These are phyloP conservation scores for Triangularia verruculosa DNA, from an alignment of 2,329 filamentous ascomycete species.

Conservation along the genomic window DNA sequence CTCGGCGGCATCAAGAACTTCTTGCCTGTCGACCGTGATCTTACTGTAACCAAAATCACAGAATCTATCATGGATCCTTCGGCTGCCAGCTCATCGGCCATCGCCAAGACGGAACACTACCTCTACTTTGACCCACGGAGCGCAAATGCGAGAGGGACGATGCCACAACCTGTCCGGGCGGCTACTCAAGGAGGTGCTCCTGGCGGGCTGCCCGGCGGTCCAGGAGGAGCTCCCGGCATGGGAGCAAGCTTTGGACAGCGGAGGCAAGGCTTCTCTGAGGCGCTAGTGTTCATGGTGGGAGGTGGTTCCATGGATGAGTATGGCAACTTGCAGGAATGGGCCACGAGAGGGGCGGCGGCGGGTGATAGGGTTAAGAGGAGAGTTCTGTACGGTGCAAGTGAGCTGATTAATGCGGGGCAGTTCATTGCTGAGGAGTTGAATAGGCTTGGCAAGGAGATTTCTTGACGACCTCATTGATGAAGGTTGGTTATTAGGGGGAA, in stretches of 20 bases:
- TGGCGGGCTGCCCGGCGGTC: slow-evolving; percentile 46
- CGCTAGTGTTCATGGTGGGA: slow-evolving; percentile 90
- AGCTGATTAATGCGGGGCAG: slow-evolving; percentile 66
- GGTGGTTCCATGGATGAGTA: slow-evolving; percentile 99
- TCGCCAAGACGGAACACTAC: slow-evolving; percentile 94
- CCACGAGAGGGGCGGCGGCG: slow-evolving; percentile 61
- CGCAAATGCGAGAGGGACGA: slow-evolving; percentile 86
- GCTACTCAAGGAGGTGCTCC: slow-evolving; percentile 37
- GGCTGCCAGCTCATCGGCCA: slow-evolving; percentile 83
- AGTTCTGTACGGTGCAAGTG: slow-evolving; percentile 93
- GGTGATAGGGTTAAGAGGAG: slow-evolving; percentile 64
- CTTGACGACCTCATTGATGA: slow-evolving; percentile 14
- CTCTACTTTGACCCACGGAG: slow-evolving; percentile 96
- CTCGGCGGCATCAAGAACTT: slow-evolving; percentile 98
- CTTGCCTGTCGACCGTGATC: slow-evolving; percentile 89
- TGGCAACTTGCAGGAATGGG: slow-evolving; percentile 96
- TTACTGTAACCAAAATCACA: slow-evolving; percentile 96
- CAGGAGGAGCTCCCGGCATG: slow-evolving; percentile 57
- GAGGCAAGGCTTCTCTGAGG: slow-evolving; percentile 83
- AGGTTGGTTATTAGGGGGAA: not conserved
- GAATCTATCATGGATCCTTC: slow-evolving; percentile 97
- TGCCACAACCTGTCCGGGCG: slow-evolving; percentile 68
- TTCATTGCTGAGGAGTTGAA: slow-evolving; percentile 64
- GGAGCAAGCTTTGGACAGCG: slow-evolving; percentile 86
- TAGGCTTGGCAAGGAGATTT: slow-evolving; percentile 57